Base-by-base conservation (phyloP, 768 basidiomycete species). In the Mycena floridula region DNA sequence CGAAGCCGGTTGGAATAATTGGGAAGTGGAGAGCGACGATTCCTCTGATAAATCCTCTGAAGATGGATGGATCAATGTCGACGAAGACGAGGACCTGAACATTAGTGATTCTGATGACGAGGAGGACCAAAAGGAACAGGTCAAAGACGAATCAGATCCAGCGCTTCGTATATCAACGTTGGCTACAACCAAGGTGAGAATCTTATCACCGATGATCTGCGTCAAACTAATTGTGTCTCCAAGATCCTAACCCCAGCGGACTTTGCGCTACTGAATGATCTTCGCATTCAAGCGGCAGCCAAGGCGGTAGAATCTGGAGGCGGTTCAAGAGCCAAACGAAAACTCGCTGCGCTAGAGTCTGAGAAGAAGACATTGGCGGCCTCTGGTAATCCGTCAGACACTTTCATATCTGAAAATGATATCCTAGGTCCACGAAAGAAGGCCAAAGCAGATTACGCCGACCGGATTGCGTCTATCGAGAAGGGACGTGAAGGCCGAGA, bases 171-270 rank as follows among this genome's bases (percentile, higher is more conserved):
- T 74, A 49, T 87, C 87, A 22, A 81, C 77, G 0, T 65, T 93
- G 40, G 87, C 87, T 2, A 91, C 83, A 4, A 85, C 86, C 21
- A 92, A 92, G 68, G 91, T 85, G 45, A 54, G 46, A 43, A n/a
- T 38, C 24, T 28, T 40, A 39, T 43, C 3, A 32, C n/a, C 20
- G 11, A 30, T 15, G 21, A 30, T 27, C 16, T 30, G 9, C 25
- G 28, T 20, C 32, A 21, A 23, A 9, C 30, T 46, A 22, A 44
- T 18, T 39, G 16, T 23, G 8, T n/a, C 32, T 11, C 26, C 20
- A 52, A 96, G 92, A 98, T 99, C 55, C 78, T 98, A 35, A 98
- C 96, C 0, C 96, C 96, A 0, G 93, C 93, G 24, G 96, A 99
- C 62, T 99, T 97, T 59, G 88, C 88, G 0, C 63, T 96, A 42